phyloP scores from a whole-genome alignment of 768 basidiomycete species.

The Lyophyllum atratum region DNA sequence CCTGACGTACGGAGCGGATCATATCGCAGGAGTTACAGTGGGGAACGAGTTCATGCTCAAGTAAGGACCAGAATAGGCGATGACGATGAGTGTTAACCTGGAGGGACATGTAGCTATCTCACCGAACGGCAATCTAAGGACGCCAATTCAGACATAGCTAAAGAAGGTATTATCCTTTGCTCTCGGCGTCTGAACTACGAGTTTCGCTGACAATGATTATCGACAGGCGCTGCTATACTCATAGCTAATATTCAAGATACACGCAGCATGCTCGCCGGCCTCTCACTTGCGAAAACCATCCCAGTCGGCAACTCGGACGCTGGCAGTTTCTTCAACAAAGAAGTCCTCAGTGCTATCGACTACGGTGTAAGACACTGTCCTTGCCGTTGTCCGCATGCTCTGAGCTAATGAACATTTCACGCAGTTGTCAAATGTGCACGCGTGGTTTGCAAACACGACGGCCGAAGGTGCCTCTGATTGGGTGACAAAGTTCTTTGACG shows the following conservation, averaged over 20 bases:
- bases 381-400: neutral
- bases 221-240: conserved; percentile 57
- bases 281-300: conserved; percentile 65
- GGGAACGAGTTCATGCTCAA: conserved; percentile 92
- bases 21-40: conserved; percentile 83
- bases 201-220: neutral
- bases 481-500: conserved; percentile 79
- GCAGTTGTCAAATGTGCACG: conserved; percentile 89
- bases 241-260: conserved; percentile 69
- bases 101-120: conserved; percentile 54
- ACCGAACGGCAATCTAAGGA: conserved; percentile 45
- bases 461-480: conserved; percentile 76
- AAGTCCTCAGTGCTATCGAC: conserved; percentile 61
- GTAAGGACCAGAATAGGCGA: conserved; percentile 28
- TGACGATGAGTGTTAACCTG: neutral
- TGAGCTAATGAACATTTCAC: neutral
- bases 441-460: conserved; percentile 86
- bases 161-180: conserved; percentile 33
- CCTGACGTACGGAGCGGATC: conserved; percentile 71
- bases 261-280: conserved; percentile 45
- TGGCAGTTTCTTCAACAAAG: conserved; percentile 77
- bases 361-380: conserved; percentile 57
- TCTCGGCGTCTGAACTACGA: neutral
- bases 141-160: conserved; percentile 60
- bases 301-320: conserved; percentile 85